These are phyloP conservation scores for Gracilaria vermiculophylla DNA, from an alignment of 23 red algal genomes.

Conservation along the genomic window DNA sequence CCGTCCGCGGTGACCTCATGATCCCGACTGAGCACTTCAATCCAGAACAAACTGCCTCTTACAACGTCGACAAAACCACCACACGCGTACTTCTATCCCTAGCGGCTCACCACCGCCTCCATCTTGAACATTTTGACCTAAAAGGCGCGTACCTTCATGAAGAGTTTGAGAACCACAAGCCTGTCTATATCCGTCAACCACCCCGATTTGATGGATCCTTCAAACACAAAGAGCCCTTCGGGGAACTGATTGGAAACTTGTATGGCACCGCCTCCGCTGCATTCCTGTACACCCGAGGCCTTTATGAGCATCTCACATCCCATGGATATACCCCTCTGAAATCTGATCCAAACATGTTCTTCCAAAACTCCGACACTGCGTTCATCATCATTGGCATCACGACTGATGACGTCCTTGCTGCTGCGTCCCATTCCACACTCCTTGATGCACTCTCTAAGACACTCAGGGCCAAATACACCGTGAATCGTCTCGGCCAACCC, in stretches of 20 bases:
- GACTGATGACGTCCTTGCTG: slow-evolving; percentile 9
- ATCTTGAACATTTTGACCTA: slow-evolving; percentile 49
- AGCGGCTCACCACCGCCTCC: neutral
- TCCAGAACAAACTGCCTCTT: neutral
- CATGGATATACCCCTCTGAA: neutral
- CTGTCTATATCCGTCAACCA: neutral
- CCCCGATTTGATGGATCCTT: slow-evolving; percentile 6
- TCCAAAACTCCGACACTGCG: neutral
- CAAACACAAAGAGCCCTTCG: neutral
- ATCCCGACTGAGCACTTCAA: slow-evolving; percentile 21
- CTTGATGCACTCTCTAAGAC: neutral
- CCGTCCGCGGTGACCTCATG: slow-evolving; percentile 22
- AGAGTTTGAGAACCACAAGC: neutral
- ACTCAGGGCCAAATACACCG: neutral
- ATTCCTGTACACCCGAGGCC: neutral
- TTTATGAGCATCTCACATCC: neutral
- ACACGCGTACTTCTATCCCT: slow-evolving; percentile 4
- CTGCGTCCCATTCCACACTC: neutral
- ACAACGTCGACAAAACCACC: slow-evolving; percentile 2
- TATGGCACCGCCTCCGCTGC: slow-evolving; percentile 4
- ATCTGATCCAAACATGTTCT: slow-evolving; percentile 2
- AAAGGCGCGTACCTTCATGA: slow-evolving; percentile 28
- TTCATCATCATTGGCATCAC: neutral
- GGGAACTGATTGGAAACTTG: neutral
- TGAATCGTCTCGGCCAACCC: neutral